Base-by-base conservation (phyloP, 352 stramenopile genomes). In the Halophytophthora polymorphica region DNA sequence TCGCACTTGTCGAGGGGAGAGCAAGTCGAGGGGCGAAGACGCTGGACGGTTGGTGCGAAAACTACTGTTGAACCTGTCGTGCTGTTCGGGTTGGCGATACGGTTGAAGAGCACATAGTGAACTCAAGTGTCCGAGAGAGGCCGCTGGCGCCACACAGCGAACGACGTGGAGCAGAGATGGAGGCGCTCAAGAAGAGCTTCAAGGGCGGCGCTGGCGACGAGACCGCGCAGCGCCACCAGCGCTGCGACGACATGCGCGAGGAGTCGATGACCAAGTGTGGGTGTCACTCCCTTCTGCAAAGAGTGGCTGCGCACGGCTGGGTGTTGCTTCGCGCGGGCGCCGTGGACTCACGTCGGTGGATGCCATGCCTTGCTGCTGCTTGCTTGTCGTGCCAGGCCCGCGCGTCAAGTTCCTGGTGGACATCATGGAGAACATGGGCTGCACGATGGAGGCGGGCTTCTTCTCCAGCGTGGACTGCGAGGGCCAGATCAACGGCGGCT, bases 391-490 rank as follows among this genome's bases (percentile, higher is more conserved):
- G 8, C 15, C 38, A 95, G 84, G 83, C 50, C 69, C 79, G 45
- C 83, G 83, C 17, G 83, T 95, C 21, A 81, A 70, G 45, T 95
- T 92, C 56, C 65, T 95, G 5, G 76, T 87, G 21, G 62, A 89
- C 21, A 80, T 83, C 38, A 93, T 95, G 77, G 79, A 94, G 43
- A 87, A 88, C 45, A 86, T 92, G 74, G 85, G 85, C 25, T 95
- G 85, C 60, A 89, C 79, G 56, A 64, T 92, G 61, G 61, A 83
- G 49, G 23, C 64, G 1, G 69, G 67, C 13, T 93, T 93, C 65
- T 95, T 90, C 58, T 83, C 77, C 31, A 90, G 78, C 50, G 72
- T 90, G 17, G 70, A 93, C 43, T 95, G 85, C 51, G 75, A 92
- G 40, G 77, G 75, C n/a, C 65, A 87, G 46, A 93, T 93, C 62